These are phyloP conservation scores for Fagopyrum homotropicum DNA, from an alignment of 148 eudicot genomes.

Conservation along the genomic window DNA sequence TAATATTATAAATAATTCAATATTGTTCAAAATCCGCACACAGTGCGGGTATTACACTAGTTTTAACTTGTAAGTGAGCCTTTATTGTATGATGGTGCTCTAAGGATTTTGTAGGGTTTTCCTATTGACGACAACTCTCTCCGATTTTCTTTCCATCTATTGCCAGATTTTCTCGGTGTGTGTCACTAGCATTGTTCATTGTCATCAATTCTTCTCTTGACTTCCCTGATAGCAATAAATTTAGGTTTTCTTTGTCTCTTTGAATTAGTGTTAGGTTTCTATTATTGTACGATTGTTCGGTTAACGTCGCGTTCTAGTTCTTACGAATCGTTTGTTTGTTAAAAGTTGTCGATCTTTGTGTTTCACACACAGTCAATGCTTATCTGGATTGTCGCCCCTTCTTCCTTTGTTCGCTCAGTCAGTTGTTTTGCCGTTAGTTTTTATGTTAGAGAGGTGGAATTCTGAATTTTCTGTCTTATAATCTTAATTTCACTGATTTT, in stretches of 20 bases:
- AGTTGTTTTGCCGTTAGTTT: background rate
- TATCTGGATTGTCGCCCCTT: background rate
- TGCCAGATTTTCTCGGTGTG: background rate
- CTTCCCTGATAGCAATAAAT: background rate
- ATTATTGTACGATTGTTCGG: too few relatives aligned
- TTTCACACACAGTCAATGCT: background rate
- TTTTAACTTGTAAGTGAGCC: too few relatives aligned
- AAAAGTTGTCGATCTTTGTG: background rate
- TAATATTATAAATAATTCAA: too few relatives aligned
- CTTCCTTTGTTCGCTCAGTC: background rate
- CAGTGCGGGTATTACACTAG: too few relatives aligned
- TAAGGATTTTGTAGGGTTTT: background rate
- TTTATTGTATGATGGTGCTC: slow-evolving; percentile 19
- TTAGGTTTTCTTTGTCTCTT: background rate
- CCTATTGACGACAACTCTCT: too few relatives aligned
- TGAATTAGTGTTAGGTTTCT: too few relatives aligned
- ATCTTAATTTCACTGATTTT: background rate
- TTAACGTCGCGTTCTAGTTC: too few relatives aligned
- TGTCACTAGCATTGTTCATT: background rate
- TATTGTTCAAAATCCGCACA: too few relatives aligned
- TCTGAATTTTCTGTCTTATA: background rate
- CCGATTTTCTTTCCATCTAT: background rate
- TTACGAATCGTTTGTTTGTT: background rate
- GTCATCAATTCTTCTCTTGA: background rate
- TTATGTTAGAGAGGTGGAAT: too few relatives aligned